Evolutionary conservation across 73 alveolate genomes (phyloP).

Genomic region (Stentor coeruleus): DNA sequence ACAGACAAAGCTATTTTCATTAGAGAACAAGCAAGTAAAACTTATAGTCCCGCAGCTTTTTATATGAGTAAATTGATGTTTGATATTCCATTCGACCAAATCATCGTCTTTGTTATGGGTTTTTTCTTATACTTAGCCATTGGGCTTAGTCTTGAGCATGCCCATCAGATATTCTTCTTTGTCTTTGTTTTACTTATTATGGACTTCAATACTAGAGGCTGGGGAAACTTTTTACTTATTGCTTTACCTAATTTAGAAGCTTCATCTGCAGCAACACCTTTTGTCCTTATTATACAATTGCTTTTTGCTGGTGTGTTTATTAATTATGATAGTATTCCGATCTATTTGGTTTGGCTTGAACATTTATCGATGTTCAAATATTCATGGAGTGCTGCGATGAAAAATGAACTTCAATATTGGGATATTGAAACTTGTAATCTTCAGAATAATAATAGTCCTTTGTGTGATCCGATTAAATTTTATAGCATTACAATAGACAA

Average conservation of each 20-base stretch:
- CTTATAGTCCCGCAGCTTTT: not conserved
- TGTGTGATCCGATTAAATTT: slow-evolving; percentile 14
- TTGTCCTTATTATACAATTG: not conserved
- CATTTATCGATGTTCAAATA: slow-evolving; percentile 18
- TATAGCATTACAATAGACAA: not conserved
- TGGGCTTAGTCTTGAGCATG: not conserved
- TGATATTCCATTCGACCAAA: not conserved
- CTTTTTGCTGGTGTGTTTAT: slow-evolving; percentile 23
- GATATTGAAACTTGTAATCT: not conserved
- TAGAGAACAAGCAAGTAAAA: slow-evolving; percentile 18
- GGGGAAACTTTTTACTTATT: not conserved
- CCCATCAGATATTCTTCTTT: not conserved
- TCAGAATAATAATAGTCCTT: not conserved
- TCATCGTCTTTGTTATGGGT: not conserved
- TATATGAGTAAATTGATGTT: not conserved
- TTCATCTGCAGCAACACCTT: slow-evolving; percentile 16
- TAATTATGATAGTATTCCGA: slow-evolving; percentile 15
- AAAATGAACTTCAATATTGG: not conserved
- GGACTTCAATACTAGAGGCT: not conserved
- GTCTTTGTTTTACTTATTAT: not conserved
- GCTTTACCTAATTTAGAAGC: slow-evolving; percentile 18
- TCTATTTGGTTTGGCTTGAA: slow-evolving; percentile 9
- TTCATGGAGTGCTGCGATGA: slow-evolving; percentile 17
- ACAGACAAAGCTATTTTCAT: slow-evolving; percentile 16
- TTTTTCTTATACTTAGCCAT: not conserved